Evolutionary conservation across 805 yeast genomes (phyloP), one percentile per base, ranked within the genome.

Genomic region (Yamadazyma akitaensis): DNA sequence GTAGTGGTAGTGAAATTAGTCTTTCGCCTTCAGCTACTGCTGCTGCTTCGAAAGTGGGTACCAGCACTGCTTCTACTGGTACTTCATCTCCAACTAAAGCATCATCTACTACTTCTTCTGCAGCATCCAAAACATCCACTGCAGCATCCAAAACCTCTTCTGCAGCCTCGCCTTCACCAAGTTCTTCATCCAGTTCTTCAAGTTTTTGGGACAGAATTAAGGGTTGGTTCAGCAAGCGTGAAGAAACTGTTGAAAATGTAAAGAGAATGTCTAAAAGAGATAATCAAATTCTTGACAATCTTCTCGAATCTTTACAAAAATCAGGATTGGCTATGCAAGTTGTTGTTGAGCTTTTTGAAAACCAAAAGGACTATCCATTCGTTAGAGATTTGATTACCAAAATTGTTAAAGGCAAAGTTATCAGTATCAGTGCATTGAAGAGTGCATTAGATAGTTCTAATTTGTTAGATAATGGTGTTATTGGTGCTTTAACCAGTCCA

Each of bases 301-400:
- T 63, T 13, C 49, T 61, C 41, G 64, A 62, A 14, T 60, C 66
- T 11, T 58, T 64, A 46, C 63, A 51, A 6, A 50, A 55, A 26
- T 62, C 67, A 3, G 68, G 68, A 1, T 55, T 64, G 44, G 68
- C 60, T 5, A 48, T 59, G 51, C 60, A 58, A 44, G 59, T 64
- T 11, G 61, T 64, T 35, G 55, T 48, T 37, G 50, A 53, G 25
- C 50, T 59, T 12, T 49, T 62, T 41, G 57, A 60, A 4, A 66
- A 64, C 46, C 13, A 48, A 4, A 40, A 37, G n/a, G 51, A 56
- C 44, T 43, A 54, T 37, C 51, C 58, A 12, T 64, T 64, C 42
- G 62, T 55, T 8, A 62, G 57, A 32, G 60, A 61, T 37, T 54
- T 63, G 42, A 52, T 62, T 14, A 50, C 42, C 8, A 49, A 53